Base-by-base conservation (phyloP, 495 filamentous ascomycete species). In the Trichoderma gamsii region DNA sequence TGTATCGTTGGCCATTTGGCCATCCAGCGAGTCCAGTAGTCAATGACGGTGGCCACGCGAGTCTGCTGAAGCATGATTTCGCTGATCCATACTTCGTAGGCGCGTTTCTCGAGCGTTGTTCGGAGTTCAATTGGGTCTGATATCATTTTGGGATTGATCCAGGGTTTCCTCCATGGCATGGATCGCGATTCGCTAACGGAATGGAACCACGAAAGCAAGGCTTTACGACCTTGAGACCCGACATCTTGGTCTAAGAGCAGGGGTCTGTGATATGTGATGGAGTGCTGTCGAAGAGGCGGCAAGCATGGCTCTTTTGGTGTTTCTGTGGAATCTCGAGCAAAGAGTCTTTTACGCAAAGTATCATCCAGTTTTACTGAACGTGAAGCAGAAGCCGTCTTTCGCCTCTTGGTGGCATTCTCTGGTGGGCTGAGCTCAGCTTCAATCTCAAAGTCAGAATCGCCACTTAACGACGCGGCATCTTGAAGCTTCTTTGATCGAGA, bases 41-140 rank as follows among this genome's bases (percentile, higher is more conserved):
- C 73, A 4, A 80, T 73, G 8, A 80, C 81, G 15, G 71, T 70
- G 8, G 76, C 73, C n/a, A 81, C 81, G 66, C 81, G 81, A 7
- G 81, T 83, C 72, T 83, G 81, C 73, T 83, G 81, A 27, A 83
- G 72, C 81, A 83, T 83, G 66, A 79, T 74, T 67, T 83, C 81
- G 72, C 79, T 81, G 70, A 83, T 81, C 75, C 79, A 82, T 67
- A 83, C 81, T 67, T 83, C 76, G 71, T 83, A 83, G 35, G 81
- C 81, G 69, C 81, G 78, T 5, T 69, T 74, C 63, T 76, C 72
- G 51, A 81, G 75, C 49, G 43, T 56, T 59, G 65, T 12, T 15
- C 72, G 74, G 12, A 76, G 69, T 7, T 64, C 64, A 1, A 41
- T 7, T 49, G 21, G n/a, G 16, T 72, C 15, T 49, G 61, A 41